Percentiles rank a stretch among this genome's conserved stretches.
Conservation (phyloP, 805 yeast species). For the Saturnispora hagleri region DNA sequence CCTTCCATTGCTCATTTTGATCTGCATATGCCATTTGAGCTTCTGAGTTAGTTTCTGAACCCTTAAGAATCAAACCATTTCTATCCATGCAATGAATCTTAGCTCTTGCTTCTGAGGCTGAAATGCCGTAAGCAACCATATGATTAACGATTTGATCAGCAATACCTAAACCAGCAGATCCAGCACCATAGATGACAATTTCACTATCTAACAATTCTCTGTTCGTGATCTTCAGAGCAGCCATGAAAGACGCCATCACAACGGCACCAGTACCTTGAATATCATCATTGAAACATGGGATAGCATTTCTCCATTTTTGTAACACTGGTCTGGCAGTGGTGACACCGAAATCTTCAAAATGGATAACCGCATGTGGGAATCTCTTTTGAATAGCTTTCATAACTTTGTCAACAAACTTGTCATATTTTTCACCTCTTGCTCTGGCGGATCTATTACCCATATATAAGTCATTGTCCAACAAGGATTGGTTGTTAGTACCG, state of each 20-base stretch:
- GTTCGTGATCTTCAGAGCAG: constrained; percentile 72
- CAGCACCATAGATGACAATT: constrained; percentile 88
- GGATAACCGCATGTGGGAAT: constrained; percentile 86
- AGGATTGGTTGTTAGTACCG: constrained; percentile 82
- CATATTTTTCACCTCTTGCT: constrained; percentile 79
- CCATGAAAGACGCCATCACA: constrained; percentile 88
- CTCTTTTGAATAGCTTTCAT: constrained; percentile 59
- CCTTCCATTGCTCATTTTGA: constrained; percentile 64
- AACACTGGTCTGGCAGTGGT: constrained; percentile 78
- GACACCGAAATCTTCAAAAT: constrained; percentile 96
- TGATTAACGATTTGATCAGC: constrained; percentile 90
- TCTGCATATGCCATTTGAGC: constrained; percentile 75
- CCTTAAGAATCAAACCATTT: constrained; percentile 63
- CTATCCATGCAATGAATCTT: constrained; percentile 77
- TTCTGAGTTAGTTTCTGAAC: constrained; percentile 40
- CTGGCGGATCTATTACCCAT: constrained; percentile 87
- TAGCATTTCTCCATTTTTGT: constrained; percentile 57
- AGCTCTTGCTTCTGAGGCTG: constrained; percentile 60
- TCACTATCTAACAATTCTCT: constrained; percentile 52
- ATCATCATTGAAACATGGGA: constrained; percentile 94
- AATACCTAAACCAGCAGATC: constrained; percentile 94
- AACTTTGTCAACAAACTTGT: constrained; percentile 73
- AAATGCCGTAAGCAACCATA: constrained; percentile 71
- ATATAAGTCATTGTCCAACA: constrained; percentile 76
- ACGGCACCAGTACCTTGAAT: constrained; percentile 99